Evolutionary conservation across 257 asterid species (phyloP), one percentile per base, ranked within the genome.

Genomic region (Mentha longifolia): DNA sequence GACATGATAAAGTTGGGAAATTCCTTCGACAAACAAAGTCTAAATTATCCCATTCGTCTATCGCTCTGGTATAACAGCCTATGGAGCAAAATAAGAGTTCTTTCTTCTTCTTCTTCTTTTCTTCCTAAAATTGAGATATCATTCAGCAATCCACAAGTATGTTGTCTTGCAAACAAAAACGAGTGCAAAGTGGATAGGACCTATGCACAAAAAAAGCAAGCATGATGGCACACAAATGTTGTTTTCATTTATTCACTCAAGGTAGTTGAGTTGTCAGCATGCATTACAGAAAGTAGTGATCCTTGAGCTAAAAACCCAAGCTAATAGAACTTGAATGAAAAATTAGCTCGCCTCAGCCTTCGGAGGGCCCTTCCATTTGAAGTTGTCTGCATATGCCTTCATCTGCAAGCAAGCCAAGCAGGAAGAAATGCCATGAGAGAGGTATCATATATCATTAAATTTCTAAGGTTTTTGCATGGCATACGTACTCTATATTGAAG

Each of bases 361-460:
- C 28, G 97, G 95, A 75, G 93, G 95, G 43, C 99, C 98, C 86
- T 92, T 92, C 95, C 92, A 92, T 82, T 89, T 92, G 88, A 92
- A 92, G 89, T 89, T 95, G 78, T 95, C 99, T 0, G 98, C 97
- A 57, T 95, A 92, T 19, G 98, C 67, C 83, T 85, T 95, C 63
- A 82, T 71, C 98, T 95, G 87, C 70, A 74, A 73, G n/a, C 14
- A 33, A 31, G 39, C 39, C 39, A 8, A 64, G 61, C 45, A 58
- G n/a, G 43, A 17, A 67, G 41, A n/a, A 39, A 25, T 45, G 15
- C 57, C 22, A 57, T 49, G 55, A 69, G 65, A 69, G 65, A 65
- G 20, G 65, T 45, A 28, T 65, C 57, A 65, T 9, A 39, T n/a
- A n/a, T 51, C 58, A 49, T 43, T 43, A 9, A 6, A 11, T 42